Conservation (phyloP, 257 asterid species). For the Voacanga thouarsii region DNA sequence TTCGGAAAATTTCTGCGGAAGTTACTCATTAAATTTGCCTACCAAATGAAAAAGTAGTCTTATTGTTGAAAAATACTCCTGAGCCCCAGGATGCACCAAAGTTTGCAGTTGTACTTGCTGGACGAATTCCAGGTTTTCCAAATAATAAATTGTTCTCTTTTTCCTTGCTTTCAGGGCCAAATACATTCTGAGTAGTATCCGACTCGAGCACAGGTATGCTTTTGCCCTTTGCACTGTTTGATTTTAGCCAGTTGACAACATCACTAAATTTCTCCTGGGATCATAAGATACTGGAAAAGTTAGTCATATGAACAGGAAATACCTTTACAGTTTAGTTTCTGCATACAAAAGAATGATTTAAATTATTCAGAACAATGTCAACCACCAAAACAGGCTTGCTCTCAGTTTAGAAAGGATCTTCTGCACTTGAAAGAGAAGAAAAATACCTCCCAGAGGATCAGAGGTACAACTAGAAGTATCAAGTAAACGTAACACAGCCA, state of each 20-base stretch:
- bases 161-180: constrained; percentile 21
- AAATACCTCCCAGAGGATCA: not conserved
- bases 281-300: constrained; percentile 17
- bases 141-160: constrained; percentile 16
- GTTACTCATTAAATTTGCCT: constrained; percentile 11
- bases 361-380: not conserved
- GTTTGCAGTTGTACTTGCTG: constrained; percentile 18
- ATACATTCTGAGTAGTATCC: constrained; percentile 16
- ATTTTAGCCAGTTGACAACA: constrained; percentile 80
- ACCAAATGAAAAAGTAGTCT: constrained; percentile 39
- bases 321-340: not conserved
- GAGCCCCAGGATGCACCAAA: constrained; percentile 25
- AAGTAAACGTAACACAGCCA: not conserved
- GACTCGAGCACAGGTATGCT: constrained; percentile 17
- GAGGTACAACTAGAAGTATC: not conserved
- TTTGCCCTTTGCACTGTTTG: constrained; percentile 39
- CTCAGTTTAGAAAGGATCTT: not conserved
- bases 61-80: constrained; percentile 25
- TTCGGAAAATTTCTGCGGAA: not conserved
- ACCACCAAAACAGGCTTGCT: not conserved
- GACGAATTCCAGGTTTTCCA: constrained; percentile 18
- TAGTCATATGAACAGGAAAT: not conserved
- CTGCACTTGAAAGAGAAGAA: not conserved
- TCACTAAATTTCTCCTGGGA: constrained; percentile 90
- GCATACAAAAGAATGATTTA: not conserved